phyloP scores from a whole-genome alignment of 228 moss, liverwort and hornwort species.

The Sphagnum magellanicum region DNA sequence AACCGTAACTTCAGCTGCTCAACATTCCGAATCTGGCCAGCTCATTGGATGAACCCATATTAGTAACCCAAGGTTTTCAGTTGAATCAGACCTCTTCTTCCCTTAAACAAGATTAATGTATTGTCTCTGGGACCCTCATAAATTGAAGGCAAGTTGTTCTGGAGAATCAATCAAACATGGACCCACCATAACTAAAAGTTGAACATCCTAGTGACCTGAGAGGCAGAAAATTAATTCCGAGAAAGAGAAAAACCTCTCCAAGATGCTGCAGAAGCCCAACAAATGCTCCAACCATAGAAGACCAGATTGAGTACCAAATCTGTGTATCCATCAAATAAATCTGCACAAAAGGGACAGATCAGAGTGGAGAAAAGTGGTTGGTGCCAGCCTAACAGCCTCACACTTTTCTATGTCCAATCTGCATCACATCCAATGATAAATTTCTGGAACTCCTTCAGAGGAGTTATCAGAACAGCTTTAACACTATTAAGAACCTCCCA shows the following conservation, averaged over 20 bases:
- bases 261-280: constrained; percentile 92
- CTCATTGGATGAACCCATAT: background rate
- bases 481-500: background rate
- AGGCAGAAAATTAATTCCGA: background rate
- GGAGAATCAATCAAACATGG: too few relatives aligned
- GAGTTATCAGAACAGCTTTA: too few relatives aligned
- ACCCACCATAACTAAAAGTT: too few relatives aligned
- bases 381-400: background rate
- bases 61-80: constrained; percentile 1
- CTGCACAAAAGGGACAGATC: constrained; percentile 21
- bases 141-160: too few relatives aligned
- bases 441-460: too few relatives aligned
- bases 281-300: constrained; percentile 83
- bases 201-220: too few relatives aligned
- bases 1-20: constrained; percentile 74
- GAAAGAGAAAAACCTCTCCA: constrained; percentile 65
- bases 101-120: too few relatives aligned
- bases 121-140: too few relatives aligned
- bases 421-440: too few relatives aligned
- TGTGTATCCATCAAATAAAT: constrained; percentile 98
- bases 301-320: constrained; percentile 93
- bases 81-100: too few relatives aligned
- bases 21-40: constrained; percentile 70
- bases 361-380: background rate
- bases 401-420: background rate